Evolutionary conservation across 192 early-diverging fungal species (phyloP).

Genomic region (Entomortierella chlamydospora): DNA sequence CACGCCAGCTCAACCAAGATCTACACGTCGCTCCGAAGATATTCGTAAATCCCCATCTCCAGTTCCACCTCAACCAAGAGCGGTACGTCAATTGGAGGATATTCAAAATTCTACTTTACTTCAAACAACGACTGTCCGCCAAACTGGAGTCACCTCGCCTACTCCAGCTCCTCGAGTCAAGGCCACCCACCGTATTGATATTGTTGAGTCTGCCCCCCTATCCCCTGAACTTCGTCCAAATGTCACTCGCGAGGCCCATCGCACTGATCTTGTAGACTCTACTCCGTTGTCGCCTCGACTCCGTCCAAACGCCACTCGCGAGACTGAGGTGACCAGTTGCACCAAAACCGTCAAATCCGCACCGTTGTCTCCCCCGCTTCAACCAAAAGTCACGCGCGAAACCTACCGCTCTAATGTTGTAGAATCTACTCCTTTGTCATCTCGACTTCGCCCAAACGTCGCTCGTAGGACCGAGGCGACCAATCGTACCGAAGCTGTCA

Average conservation of each 20-base stretch:
- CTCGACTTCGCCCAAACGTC: background rate
- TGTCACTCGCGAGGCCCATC: background rate
- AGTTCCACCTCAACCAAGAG: background rate
- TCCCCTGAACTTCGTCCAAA: background rate
- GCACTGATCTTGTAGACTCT: background rate
- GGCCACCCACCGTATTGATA: background rate
- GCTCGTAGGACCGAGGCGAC: background rate
- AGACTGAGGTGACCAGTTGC: background rate
- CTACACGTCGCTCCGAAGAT: slow-evolving; percentile 2
- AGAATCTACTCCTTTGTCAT: background rate
- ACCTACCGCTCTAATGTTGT: background rate
- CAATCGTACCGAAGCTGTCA: background rate
- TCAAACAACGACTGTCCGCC: background rate
- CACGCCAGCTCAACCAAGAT: background rate
- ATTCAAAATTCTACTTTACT: background rate
- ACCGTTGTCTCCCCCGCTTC: background rate
- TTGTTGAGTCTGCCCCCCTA: background rate
- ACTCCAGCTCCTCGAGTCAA: background rate
- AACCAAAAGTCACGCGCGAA: background rate
- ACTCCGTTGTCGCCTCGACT: background rate
- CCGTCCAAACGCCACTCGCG: background rate
- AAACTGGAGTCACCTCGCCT: background rate
- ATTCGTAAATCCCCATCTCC: background rate
- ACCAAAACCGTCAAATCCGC: too few species aligned
- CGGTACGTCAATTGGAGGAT: background rate